phyloP scores from a whole-genome alignment of 2,329 filamentous ascomycete species.

The Pseudohalonectria lignicola region DNA sequence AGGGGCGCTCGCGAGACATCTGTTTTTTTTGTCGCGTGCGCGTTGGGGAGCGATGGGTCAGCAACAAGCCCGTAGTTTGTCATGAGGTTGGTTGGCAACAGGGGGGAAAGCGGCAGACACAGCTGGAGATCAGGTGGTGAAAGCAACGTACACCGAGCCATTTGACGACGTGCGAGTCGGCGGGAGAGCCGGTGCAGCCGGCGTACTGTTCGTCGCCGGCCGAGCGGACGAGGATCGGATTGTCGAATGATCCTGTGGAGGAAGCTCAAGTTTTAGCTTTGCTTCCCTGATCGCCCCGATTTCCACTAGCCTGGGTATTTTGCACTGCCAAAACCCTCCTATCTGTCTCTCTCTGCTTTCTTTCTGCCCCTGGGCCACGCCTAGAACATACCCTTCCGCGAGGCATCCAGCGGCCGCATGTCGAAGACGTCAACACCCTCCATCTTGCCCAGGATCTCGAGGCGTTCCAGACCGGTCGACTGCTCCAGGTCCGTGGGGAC shows the following conservation, averaged over 20 bases:
- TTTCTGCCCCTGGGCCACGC: not conserved
- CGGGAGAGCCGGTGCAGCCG: slow-evolving; percentile 90
- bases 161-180: slow-evolving; percentile 79
- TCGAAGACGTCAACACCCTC: slow-evolving; percentile 97
- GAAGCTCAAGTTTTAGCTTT: not conserved
- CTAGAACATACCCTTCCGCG: slow-evolving; percentile 58
- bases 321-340: too few relatives aligned
- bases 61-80: not conserved
- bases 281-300: too few relatives aligned
- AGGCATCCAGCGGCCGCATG: slow-evolving; percentile 91
- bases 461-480: slow-evolving; percentile 91
- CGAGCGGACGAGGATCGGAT: slow-evolving; percentile 85
- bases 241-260: slow-evolving; percentile 70
- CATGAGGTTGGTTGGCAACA: too few relatives aligned
- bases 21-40: too few relatives aligned
- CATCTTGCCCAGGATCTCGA: slow-evolving; percentile 99
- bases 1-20: slow-evolving; percentile 79
- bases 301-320: not conserved
- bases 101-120: too few relatives aligned
- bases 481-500: slow-evolving; percentile 93
- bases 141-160: slow-evolving; percentile 84
- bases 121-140: too few relatives aligned
- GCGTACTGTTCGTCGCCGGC: slow-evolving; percentile 93
- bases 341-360: too few relatives aligned
- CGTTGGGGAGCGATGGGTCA: slow-evolving; percentile 1